Evolutionary conservation across 2,329 filamentous ascomycete genomes (phyloP).

Genomic region (Cordyceps javanica): DNA sequence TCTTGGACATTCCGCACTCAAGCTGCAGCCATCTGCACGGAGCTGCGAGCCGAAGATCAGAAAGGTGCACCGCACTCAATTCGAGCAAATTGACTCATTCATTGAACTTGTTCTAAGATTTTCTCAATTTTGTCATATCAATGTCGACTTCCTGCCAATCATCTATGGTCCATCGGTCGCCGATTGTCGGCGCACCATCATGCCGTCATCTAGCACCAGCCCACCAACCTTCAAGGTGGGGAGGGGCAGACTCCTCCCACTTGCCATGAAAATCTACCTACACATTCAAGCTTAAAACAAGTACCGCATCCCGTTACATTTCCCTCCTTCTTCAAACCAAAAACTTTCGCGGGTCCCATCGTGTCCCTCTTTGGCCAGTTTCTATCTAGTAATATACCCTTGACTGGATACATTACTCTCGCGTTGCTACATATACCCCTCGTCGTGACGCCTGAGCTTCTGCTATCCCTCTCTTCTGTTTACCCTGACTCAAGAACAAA

Average conservation of each 20-base stretch:
- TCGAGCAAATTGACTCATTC: neutral
- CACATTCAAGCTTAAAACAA: constrained; percentile 2
- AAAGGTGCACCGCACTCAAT: neutral
- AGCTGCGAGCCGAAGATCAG: neutral
- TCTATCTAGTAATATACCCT: constrained; percentile 14
- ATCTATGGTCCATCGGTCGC: neutral
- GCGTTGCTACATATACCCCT: constrained; percentile 10
- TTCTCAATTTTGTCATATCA: neutral
- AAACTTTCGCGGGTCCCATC: neutral
- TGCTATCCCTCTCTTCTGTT: neutral
- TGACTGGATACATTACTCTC: constrained; percentile 6
- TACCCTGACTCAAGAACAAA: neutral
- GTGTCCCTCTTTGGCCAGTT: neutral
- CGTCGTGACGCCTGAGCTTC: constrained; percentile 9
- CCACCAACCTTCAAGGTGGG: constrained; percentile 12
- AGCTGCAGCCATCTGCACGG: too few relatives aligned
- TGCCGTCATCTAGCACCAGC: constrained; percentile 1
- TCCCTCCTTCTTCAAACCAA: neutral
- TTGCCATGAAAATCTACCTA: neutral
- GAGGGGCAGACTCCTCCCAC: neutral
- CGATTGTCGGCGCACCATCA: neutral
- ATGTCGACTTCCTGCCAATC: neutral
- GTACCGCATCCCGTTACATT: constrained; percentile 4
- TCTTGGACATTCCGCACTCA: neutral
- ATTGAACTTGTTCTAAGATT: neutral